Percentiles rank a stretch among this genome's conserved stretches.
Evolutionary conservation across 176 grass and related monocot species (phyloP).

Genomic region (Phoenix roebelenii): DNA sequence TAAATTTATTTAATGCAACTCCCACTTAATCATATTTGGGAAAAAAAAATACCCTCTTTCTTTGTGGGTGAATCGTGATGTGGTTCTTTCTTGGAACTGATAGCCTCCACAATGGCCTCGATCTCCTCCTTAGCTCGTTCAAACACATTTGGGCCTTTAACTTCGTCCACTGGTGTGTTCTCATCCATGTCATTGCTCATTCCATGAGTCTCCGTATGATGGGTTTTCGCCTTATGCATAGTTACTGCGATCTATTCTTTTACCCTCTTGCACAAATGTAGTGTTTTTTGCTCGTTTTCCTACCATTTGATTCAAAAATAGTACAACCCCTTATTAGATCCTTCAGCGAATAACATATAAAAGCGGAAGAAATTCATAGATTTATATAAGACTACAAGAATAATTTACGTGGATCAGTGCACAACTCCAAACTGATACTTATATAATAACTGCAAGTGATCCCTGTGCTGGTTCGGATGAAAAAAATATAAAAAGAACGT

Average conservation of each 20-base stretch:
- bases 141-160: constrained; percentile 8
- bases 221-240: background rate
- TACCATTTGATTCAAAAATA: too few species aligned
- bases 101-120: constrained; percentile 20
- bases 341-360: too few species aligned
- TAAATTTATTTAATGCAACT: constrained; percentile 1
- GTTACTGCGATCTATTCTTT: background rate
- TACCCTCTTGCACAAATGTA: background rate
- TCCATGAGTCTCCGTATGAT: constrained; percentile 9
- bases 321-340: too few species aligned
- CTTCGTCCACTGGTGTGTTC: background rate
- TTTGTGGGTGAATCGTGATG: constrained; percentile 12
- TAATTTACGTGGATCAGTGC: too few species aligned
- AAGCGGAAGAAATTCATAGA: too few species aligned
- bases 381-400: too few species aligned
- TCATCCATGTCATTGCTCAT: constrained; percentile 1
- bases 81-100: constrained; percentile 26
- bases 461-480: too few species aligned
- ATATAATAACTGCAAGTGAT: too few species aligned
- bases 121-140: constrained; percentile 35
- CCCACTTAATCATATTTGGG: constrained; percentile 4
- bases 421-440: too few species aligned
- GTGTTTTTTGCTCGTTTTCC: background rate
- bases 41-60: background rate
- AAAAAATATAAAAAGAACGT: too few species aligned